These are phyloP conservation scores for Penstemon eatonii DNA, from an alignment of 257 asterid species.

Conservation along the genomic window DNA sequence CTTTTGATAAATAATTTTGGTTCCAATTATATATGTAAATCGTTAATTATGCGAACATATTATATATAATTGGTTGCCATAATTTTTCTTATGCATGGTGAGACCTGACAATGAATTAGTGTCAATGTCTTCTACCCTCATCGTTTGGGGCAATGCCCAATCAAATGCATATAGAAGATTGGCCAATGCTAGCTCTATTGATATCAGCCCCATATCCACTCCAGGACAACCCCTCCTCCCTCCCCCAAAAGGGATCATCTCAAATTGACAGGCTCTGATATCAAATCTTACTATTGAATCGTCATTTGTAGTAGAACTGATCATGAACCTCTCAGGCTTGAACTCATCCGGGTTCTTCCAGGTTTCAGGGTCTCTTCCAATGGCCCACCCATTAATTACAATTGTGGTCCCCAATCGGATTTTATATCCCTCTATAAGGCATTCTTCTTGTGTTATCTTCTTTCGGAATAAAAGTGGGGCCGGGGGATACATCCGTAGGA, in stretches of 20 bases:
- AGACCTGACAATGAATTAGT: constrained; percentile 35
- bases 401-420: constrained; percentile 27
- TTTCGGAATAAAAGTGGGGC: constrained; percentile 41
- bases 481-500: constrained; percentile 45
- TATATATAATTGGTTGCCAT: constrained; percentile 16
- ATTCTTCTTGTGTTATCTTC: neutral
- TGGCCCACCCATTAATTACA: constrained; percentile 44
- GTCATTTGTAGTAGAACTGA: neutral
- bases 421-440: constrained; percentile 26
- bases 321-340: constrained; percentile 35
- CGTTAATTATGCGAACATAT: too few relatives aligned
- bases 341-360: constrained; percentile 39
- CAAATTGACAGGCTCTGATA: neutral
- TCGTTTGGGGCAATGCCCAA: constrained; percentile 20
- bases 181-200: constrained; percentile 31
- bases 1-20: too few relatives aligned
- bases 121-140: constrained; percentile 12
- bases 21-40: too few relatives aligned
- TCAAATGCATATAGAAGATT: constrained; percentile 35
- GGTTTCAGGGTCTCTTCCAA: constrained; percentile 34
- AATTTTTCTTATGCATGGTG: constrained; percentile 44
- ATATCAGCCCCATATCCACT: constrained; percentile 34
- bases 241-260: constrained; percentile 38
- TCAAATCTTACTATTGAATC: neutral
- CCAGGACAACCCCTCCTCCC: constrained; percentile 43